phyloP scores from a whole-genome alignment of 345 rosid genomes.

The Erodium maritimum region DNA sequence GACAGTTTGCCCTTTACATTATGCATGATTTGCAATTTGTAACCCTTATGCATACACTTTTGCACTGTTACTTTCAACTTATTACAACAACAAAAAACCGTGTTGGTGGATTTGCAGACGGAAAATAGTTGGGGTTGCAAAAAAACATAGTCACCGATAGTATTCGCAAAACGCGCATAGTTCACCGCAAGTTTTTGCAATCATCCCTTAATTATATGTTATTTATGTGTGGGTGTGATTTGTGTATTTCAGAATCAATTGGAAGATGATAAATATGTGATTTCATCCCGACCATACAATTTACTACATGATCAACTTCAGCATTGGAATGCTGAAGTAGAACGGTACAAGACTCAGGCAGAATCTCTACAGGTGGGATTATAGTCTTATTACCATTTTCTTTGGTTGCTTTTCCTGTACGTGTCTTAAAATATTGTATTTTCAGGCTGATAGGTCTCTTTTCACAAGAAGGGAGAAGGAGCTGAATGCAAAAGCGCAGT shows the following conservation, averaged over 20 bases:
- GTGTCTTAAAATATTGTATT: constrained; percentile 17
- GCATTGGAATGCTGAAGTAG: constrained; percentile 68
- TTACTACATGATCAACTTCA: constrained; percentile 71
- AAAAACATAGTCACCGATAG: no score
- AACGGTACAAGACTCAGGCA: constrained; percentile 41
- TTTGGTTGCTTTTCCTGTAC: constrained; percentile 8
- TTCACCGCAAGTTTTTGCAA: no score
- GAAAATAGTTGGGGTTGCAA: no score
- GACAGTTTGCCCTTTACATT: no score
- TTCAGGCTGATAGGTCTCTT: constrained; percentile 70
- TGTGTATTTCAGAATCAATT: constrained; percentile 47
- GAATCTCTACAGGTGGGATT: constrained; percentile 62
- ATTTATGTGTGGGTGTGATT: constrained; percentile 14
- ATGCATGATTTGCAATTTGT: no score
- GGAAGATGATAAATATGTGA: constrained; percentile 69
- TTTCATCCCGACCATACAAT: constrained; percentile 51
- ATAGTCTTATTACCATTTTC: constrained; percentile 8
- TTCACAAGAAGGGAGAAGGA: constrained; percentile 75
- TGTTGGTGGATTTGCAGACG: no score
- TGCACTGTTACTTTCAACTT: no score
- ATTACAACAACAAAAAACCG: no score
- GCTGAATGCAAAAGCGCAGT: constrained; percentile 48
- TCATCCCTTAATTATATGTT: no score
- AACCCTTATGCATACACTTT: constrained; percentile 1
- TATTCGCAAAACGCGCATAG: no score